These are phyloP conservation scores for Quercus bicolor DNA, from an alignment of 306 rosid genomes.

Conservation along the genomic window DNA sequence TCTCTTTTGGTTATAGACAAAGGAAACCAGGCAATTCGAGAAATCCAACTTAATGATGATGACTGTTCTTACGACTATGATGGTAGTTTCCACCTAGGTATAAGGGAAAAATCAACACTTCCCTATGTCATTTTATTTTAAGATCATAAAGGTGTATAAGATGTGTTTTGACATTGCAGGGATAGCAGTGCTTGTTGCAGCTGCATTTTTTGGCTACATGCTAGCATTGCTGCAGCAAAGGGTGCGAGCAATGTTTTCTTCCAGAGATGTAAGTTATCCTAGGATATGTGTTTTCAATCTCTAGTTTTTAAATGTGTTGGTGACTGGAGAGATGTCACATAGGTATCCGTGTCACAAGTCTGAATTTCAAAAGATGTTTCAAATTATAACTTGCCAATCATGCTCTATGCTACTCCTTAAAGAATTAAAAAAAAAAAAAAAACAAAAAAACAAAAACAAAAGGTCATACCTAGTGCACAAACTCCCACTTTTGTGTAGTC, in stretches of 20 bases:
- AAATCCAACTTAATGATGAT: conserved; percentile 77
- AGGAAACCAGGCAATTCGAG: conserved; percentile 94
- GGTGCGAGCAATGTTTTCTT: conserved; percentile 74
- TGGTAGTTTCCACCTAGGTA: conserved; percentile 71
- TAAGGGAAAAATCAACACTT: not conserved
- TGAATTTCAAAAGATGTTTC: not conserved
- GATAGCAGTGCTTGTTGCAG: conserved; percentile 64
- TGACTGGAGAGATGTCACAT: not conserved
- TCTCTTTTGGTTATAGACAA: conserved; percentile 89
- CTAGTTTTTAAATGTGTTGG: not conserved
- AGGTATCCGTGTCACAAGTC: not conserved
- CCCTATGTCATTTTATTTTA: conserved; percentile 5
- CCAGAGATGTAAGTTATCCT: conserved; percentile 45
- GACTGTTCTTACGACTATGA: conserved; percentile 59
- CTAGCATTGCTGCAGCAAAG: conserved; percentile 76
- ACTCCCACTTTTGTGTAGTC: no score
- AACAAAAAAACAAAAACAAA: no score
- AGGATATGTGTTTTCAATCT: conserved; percentile 2
- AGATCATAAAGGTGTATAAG: conserved; percentile 14
- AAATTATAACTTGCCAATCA: not conserved
- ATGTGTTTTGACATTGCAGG: conserved; percentile 42
- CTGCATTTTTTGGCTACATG: conserved; percentile 81
- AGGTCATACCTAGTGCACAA: no score
- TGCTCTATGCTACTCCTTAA: not conserved
- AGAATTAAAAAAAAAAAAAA: not conserved